A percentile compares a stretch with the other conserved stretches of the same genome.
phyloP scores from a whole-genome alignment of 495 filamentous ascomycete species.

The Lichenothelia convexa region DNA sequence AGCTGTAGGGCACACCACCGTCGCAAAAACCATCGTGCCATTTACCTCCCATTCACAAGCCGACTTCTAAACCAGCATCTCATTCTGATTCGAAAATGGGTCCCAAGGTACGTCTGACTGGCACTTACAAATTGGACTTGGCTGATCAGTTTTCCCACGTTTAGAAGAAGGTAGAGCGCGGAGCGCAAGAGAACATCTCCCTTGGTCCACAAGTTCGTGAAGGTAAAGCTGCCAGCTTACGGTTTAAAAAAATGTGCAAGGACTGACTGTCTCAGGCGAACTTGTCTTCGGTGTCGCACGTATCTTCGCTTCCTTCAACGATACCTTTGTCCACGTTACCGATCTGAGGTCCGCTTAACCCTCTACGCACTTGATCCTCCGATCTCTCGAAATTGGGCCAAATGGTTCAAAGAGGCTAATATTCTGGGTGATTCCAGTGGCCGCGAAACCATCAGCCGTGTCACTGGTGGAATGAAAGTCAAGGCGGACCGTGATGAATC shows the following conservation, averaged over 20 bases:
- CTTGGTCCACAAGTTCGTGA: constrained; percentile 88
- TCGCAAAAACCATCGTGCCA: too few relatives aligned
- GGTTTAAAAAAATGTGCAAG: too few relatives aligned
- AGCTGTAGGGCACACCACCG: too few relatives aligned
- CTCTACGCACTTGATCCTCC: neutral
- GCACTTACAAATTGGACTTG: too few relatives aligned
- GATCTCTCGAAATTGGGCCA: neutral
- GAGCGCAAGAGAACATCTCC: constrained; percentile 88
- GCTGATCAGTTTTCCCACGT: too few relatives aligned
- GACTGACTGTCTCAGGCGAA: constrained; percentile 41
- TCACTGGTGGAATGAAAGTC: constrained; percentile 99
- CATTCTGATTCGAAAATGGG: too few relatives aligned
- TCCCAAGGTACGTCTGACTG: too few relatives aligned
- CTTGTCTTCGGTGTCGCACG: constrained; percentile 97
- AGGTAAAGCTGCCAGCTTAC: constrained; percentile 32
- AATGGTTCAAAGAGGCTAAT: constrained; percentile 34
- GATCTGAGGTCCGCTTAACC: constrained; percentile 74
- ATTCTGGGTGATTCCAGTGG: constrained; percentile 59
- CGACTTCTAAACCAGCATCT: too few relatives aligned
- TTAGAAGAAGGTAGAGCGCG: constrained; percentile 61
- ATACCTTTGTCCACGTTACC: constrained; percentile 98
- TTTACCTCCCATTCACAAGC: too few relatives aligned
- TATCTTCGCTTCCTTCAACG: constrained; percentile 99
- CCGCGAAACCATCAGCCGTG: constrained; percentile 98
- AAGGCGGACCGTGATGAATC: constrained; percentile 99